Evolutionary conservation across 495 filamentous ascomycete species (phyloP).

Genomic region (Bacidia rubella): DNA sequence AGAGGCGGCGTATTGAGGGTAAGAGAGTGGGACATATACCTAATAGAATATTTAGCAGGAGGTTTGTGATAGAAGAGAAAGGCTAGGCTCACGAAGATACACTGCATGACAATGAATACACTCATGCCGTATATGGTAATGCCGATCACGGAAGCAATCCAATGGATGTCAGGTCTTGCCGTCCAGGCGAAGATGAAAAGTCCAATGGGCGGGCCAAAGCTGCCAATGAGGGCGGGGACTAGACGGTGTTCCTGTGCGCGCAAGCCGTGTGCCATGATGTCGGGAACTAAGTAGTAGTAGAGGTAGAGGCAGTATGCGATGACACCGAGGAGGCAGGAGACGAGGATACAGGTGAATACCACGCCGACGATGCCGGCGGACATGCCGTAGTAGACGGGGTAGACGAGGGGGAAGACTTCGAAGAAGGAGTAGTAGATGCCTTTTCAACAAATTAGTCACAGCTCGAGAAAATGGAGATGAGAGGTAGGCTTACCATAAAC

Average conservation of each 20-base stretch:
- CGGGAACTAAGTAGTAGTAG: constrained; percentile 36
- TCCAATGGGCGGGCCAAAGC: constrained; percentile 39
- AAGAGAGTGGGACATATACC: constrained; percentile 34
- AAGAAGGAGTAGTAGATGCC: constrained; percentile 52
- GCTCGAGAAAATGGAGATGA: neutral
- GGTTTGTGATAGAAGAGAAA: too few species aligned
- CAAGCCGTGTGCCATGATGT: constrained; percentile 24
- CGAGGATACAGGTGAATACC: constrained; percentile 49
- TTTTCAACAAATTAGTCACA: neutral
- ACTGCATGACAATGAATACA: constrained; percentile 40
- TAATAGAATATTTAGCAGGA: neutral
- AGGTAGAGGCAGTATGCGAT: constrained; percentile 37
- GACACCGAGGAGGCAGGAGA: constrained; percentile 41
- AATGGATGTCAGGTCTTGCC: constrained; percentile 35
- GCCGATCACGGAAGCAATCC: constrained; percentile 46
- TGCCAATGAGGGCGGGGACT: constrained; percentile 40
- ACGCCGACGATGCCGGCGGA: constrained; percentile 47
- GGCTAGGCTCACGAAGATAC: constrained; percentile 29
- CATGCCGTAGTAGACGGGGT: constrained; percentile 47
- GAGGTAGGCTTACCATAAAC: constrained; percentile 29
- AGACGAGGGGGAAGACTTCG: constrained; percentile 64
- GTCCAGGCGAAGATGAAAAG: constrained; percentile 54
- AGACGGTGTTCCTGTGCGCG: constrained; percentile 34
- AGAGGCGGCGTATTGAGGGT: constrained; percentile 40
- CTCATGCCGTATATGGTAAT: constrained; percentile 37